Base-by-base conservation (phyloP, 169 alveolate genomes). In the Eimeria acervulina region DNA sequence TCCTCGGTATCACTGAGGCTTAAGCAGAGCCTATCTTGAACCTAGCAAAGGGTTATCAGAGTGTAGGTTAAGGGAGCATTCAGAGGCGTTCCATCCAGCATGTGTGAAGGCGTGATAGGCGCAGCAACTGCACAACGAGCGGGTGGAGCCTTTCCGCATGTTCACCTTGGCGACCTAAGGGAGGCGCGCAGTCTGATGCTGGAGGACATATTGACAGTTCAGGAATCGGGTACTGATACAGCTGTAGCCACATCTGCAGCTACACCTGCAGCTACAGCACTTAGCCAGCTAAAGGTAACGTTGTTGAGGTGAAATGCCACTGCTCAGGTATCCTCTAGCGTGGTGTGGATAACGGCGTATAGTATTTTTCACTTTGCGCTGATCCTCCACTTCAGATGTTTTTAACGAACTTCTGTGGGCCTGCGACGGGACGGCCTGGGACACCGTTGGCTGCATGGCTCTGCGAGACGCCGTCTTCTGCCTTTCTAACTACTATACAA, bases 351-450 rank as follows among this genome's bases (percentile, higher is more conserved):
- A 4, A 10, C 78, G 13, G 74, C 33, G 38, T 21, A 31, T 26
- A 66, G 26, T 28, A 1, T 10, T 15, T 31, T 66, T 66, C 78
- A 5, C 44, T 8, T 68, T 33, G 0, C 63, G 38, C 38, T 51
- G 21, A 38, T 28, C 55, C 36, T 68, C 84, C 51, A 23, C 81
- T 15, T 23, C 95, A 51, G 95, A 89, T n/a, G 91, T 78, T 23
- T 92, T 92, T 63, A 92, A 92, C 47, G 95, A 92, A n/a, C 70
- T 92, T 55, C 80, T 76, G 36, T 92, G 95, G 95, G 95, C 91
- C 33, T 92, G 95, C 95, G 91, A 55, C 63, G 83, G 88, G 36
- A 55, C 95, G 12, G 84, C 72, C 85, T 63, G 87, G 85, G 72
- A 63, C 95, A 89, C 95, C 33, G 95, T 89, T 33, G 92, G 91